A percentile compares a stretch with the other conserved stretches of the same genome.
Evolutionary conservation across 2,329 filamentous ascomycete species (phyloP).

Genomic region (Xylariaceae sp.): DNA sequence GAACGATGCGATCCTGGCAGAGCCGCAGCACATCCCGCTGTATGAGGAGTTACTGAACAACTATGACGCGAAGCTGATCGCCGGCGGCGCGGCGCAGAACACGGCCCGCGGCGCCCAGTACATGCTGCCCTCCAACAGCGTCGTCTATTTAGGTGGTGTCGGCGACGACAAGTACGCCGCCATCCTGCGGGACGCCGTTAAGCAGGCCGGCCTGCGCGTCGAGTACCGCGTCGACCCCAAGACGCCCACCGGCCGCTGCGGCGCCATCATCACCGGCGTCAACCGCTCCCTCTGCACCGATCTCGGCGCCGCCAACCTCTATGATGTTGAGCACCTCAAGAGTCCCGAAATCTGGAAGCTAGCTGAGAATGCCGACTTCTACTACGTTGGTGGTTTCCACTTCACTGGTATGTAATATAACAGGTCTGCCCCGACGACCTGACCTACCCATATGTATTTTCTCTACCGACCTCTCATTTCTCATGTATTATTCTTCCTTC

Average conservation of each 20-base stretch:
- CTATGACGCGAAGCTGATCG: constrained; percentile 91
- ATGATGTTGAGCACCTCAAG: constrained; percentile 93
- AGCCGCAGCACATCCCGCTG: constrained; percentile 85
- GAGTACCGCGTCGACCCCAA: constrained; percentile 92
- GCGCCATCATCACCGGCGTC: constrained; percentile 95
- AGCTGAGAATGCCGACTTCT: constrained; percentile 85
- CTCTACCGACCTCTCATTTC: not conserved
- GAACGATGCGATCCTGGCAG: constrained; percentile 97
- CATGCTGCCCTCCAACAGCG: constrained; percentile 86
- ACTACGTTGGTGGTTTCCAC: constrained; percentile 96
- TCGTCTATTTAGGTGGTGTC: constrained; percentile 92
- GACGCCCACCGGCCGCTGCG: constrained; percentile 89
- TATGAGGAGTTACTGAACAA: constrained; percentile 95
- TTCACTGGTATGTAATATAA: constrained; percentile 64
- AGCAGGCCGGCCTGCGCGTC: constrained; percentile 85
- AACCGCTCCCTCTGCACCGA: constrained; percentile 95
- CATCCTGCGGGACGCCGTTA: constrained; percentile 84
- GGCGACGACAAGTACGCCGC: constrained; percentile 96
- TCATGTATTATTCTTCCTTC: not conserved
- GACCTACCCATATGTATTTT: no score
- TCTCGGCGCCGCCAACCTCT: constrained; percentile 94
- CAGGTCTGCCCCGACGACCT: constrained; percentile 49
- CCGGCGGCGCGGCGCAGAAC: constrained; percentile 96
- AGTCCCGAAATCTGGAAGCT: constrained; percentile 89
- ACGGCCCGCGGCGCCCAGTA: constrained; percentile 96